Evolutionary conservation across 1,284 basidiomycete species (phyloP), one percentile per base, ranked within the genome.

Genomic region (Puccinia horiana): DNA sequence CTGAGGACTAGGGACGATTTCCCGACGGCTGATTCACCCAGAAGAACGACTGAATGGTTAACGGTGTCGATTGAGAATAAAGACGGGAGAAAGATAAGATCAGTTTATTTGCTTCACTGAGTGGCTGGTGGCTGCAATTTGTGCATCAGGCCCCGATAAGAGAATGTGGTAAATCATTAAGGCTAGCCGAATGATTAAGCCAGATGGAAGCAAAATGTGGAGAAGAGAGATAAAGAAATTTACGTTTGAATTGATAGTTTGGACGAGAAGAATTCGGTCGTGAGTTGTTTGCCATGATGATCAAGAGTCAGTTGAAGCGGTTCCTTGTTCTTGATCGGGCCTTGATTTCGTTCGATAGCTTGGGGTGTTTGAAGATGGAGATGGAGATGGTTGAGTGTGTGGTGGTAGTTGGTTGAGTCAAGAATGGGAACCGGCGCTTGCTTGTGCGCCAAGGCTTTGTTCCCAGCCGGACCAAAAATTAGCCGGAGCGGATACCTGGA

Each of bases 1-100:
- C 95, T 91, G 84, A 98, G 89, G 79, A 98, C 96, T 83, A 98
- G 88, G 89, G 94, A 96, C 83, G 95, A 97, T 90, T 98, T 98
- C 82, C 96, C 96, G 65, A 98, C 96, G 67, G 96, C 95, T 67
- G 94, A 96, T 89, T 98, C 96, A 86, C 96, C 95, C 12, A 80
- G 26, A 14, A 80, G 77, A 26, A 80, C 77, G n/a, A 80, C 77
- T 80, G 16, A 42, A 49, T 37, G 12, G 32, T 32, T 56, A 40
- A 8, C 26, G n/a, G 6, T 29, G 2, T 58, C 1, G 16, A 9
- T n/a, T 49, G 29, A 16, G 14, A 18, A 35, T 35, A 9, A 75
- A 29, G n/a, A 52, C n/a, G 49, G 70, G 14, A 32, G 6, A n/a
- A 47, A 49, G 20, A 8, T 18, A 42, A 16, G 18, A 52, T 23